Conservation (phyloP, 192 early-diverging fungal genomes). For the Cladochytrium replicatum region DNA sequence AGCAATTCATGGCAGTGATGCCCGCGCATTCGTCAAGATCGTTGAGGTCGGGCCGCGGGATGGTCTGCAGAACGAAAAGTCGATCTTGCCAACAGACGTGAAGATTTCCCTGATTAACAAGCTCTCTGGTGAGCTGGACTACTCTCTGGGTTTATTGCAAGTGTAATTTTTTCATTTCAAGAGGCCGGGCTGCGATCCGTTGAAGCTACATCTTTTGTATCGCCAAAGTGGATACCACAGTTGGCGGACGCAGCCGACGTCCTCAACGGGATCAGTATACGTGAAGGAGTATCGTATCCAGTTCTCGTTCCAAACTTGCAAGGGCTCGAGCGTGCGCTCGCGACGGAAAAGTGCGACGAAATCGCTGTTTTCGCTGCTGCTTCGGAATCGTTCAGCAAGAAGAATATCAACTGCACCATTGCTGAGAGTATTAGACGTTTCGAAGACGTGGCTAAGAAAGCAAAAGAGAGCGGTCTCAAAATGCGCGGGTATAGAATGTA, state of each 20-base stretch:
- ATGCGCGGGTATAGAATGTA: slow-evolving; percentile 56
- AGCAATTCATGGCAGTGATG: too few relatives aligned
- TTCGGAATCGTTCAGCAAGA: slow-evolving; percentile 74
- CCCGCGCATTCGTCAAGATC: slow-evolving; percentile 74
- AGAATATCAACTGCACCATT: slow-evolving; percentile 90
- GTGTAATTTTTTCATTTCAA: background rate
- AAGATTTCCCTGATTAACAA: slow-evolving; percentile 84
- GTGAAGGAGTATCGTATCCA: slow-evolving; percentile 66
- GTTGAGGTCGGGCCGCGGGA: slow-evolving; percentile 95
- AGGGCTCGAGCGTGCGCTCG: slow-evolving; percentile 72
- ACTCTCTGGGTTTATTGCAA: background rate
- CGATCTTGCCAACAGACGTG: slow-evolving; percentile 61
- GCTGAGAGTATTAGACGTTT: slow-evolving; percentile 70
- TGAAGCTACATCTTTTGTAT: slow-evolving; percentile 91
- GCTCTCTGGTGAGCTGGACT: slow-evolving; percentile 30
- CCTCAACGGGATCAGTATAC: slow-evolving; percentile 52
- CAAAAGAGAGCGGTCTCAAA: slow-evolving; percentile 48
- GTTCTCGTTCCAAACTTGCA: slow-evolving; percentile 85
- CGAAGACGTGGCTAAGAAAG: slow-evolving; percentile 50
- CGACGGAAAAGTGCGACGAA: slow-evolving; percentile 69
- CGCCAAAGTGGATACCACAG: slow-evolving; percentile 93
- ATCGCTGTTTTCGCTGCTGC: slow-evolving; percentile 88
- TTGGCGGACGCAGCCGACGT: slow-evolving; percentile 81
- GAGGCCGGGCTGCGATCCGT: slow-evolving; percentile 72
- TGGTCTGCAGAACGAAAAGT: slow-evolving; percentile 93